A percentile compares a stretch with the other conserved stretches of the same genome.
phyloP scores from a whole-genome alignment of 345 rosid species.

The Syzygium aqueum region DNA sequence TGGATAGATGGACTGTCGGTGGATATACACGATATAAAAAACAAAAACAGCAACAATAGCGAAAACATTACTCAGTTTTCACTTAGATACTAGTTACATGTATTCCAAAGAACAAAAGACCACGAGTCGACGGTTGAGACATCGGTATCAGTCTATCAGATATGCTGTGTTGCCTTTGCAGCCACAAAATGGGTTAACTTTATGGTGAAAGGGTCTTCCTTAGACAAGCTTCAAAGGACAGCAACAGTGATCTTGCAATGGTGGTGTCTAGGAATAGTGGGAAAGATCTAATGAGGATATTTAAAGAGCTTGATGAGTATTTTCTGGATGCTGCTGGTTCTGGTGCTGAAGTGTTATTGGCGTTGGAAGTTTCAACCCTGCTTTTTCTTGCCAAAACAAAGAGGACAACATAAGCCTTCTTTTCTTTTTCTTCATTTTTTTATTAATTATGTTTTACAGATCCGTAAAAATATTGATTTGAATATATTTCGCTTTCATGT shows the following conservation, averaged over 20 bases:
- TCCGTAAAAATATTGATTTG: not conserved
- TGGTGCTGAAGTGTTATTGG: constrained; percentile 48
- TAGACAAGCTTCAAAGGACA: constrained; percentile 28
- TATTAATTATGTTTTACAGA: not conserved
- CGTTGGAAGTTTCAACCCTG: constrained; percentile 51
- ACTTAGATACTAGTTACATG: too few relatives aligned
- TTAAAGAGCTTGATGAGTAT: constrained; percentile 85
- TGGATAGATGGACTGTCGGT: too few relatives aligned
- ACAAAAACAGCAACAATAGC: too few relatives aligned
- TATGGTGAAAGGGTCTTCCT: too few relatives aligned
- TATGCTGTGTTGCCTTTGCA: too few relatives aligned
- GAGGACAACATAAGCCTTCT: constrained; percentile 28
- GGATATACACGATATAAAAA: too few relatives aligned
- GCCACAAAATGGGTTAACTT: too few relatives aligned
- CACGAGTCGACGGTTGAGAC: too few relatives aligned
- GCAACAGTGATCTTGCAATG: constrained; percentile 59
- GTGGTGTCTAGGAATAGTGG: constrained; percentile 63
- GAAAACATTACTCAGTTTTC: too few relatives aligned
- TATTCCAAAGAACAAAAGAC: too few relatives aligned
- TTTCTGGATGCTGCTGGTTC: constrained; percentile 70
- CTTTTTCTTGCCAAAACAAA: constrained; percentile 33
- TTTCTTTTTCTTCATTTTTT: too few relatives aligned
- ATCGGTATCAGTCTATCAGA: too few relatives aligned
- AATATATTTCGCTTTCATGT: not conserved
- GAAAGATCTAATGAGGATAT: constrained; percentile 75